Base-by-base conservation (phyloP, 805 yeast genomes). In the Blastobotrys americana region DNA sequence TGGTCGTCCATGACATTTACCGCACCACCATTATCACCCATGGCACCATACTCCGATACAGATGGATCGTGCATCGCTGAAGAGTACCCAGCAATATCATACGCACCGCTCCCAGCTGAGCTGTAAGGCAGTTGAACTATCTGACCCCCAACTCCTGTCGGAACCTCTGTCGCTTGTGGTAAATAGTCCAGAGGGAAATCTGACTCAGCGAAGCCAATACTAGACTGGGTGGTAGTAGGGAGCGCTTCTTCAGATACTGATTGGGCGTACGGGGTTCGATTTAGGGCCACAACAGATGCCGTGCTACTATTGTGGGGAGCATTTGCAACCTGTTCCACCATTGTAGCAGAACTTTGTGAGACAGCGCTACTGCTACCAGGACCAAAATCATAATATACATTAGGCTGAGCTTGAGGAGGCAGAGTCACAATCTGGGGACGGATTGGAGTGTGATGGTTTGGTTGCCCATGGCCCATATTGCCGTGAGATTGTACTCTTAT, bases 121-220 rank as follows among this genome's bases (percentile, higher is more conserved):
- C 37, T 23, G 36, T 40, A 36, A 18, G 42, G 37, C 42, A 36
- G 15, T 41, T 45, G 48, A 13, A 27, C 42, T 18, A 36, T 17
- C 33, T n/a, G n/a, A 34, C 25, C 28, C n/a, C 3, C 13, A n/a
- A 18, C 13, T 20, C 22, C 38, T 5, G 22, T 16, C 34, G 16
- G 5, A 17, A 36, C 46, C 31, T 39, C 19, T n/a, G n/a, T 16
- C 17, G 27, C n/a, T 34, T 44, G 46, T 8, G 37, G 51, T 5
- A 51, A 27, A 43, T 55, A 55, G 41, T 55, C 59, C 27, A 55
- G 47, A 17, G 59, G 59, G 42, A 55, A 55, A 39, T 55, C 59
- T 15, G 38, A 22, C 4, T 17, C 20, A 15, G 18, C 16, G 20
- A 8, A 41, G 5, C 21, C 10, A 16, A 9, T 31, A 39, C 23